Evolutionary conservation across 768 basidiomycete genomes (phyloP).

Genomic region (Mycena vulgaris): DNA sequence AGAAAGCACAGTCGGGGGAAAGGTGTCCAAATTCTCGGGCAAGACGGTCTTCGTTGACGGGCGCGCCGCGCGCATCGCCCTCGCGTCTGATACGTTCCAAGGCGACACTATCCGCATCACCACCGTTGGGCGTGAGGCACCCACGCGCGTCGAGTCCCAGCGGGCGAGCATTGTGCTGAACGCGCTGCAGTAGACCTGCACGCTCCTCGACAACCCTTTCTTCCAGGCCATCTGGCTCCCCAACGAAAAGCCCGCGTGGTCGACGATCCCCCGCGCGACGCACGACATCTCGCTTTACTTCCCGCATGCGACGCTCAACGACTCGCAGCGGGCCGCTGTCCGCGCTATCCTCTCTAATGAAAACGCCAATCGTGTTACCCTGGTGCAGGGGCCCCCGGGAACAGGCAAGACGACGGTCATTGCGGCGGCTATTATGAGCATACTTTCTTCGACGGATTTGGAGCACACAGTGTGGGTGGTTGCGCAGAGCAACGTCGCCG

Average conservation of each 20-base stretch:
- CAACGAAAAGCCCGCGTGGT: constrained; percentile 35
- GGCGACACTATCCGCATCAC: constrained; percentile 55
- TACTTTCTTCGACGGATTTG: constrained; percentile 49
- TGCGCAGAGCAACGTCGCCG: constrained; percentile 84
- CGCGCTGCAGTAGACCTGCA: constrained; percentile 44
- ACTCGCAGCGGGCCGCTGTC: constrained; percentile 54
- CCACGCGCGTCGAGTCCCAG: constrained; percentile 61
- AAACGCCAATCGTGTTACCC: constrained; percentile 50
- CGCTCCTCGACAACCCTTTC: constrained; percentile 53
- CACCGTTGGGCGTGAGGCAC: constrained; percentile 61
- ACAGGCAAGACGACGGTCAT: constrained; percentile 79
- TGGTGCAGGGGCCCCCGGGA: constrained; percentile 72
- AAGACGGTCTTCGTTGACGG: constrained; percentile 51
- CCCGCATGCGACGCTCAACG: constrained; percentile 50
- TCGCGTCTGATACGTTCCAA: constrained; percentile 41
- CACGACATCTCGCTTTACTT: constrained; percentile 40
- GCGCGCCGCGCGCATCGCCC: constrained; percentile 51
- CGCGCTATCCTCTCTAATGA: constrained; percentile 59
- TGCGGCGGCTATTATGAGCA: constrained; percentile 60
- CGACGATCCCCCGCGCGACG: constrained; percentile 62
- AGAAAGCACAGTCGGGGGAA: constrained; percentile 25
- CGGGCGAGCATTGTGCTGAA: constrained; percentile 46
- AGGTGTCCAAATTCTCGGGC: constrained; percentile 21
- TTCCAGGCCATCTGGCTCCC: constrained; percentile 54
- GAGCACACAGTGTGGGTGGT: constrained; percentile 70